phyloP scores from a whole-genome alignment of 495 filamentous ascomycete genomes.

The Podospora appendiculata region DNA sequence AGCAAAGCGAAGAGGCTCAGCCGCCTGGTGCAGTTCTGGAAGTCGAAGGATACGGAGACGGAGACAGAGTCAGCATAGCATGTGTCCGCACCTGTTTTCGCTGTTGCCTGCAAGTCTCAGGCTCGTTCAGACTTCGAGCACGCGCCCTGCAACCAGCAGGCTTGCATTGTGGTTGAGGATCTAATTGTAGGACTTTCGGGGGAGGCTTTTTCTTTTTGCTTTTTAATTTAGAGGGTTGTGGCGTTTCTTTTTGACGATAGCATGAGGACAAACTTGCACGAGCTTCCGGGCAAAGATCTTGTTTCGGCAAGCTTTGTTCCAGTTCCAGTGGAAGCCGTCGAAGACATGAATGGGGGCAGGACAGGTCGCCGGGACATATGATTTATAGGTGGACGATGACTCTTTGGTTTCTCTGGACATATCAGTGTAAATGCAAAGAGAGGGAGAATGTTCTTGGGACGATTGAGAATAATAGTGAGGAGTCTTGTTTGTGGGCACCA shows the following conservation, averaged over 20 bases:
- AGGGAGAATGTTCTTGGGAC: not conserved
- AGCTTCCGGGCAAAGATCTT: conserved; percentile 14
- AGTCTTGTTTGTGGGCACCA: not conserved
- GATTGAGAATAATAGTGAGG: no score
- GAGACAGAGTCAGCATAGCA: not conserved
- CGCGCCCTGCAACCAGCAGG: not conserved
- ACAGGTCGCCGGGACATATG: conserved; percentile 18
- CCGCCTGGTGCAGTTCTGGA: conserved; percentile 81
- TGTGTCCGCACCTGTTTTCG: no score
- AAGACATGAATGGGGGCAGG: conserved; percentile 16
- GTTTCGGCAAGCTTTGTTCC: conserved; percentile 10
- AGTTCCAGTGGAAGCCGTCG: conserved; percentile 7
- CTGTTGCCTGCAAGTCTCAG: not conserved
- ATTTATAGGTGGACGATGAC: conserved; percentile 20
- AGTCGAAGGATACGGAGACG: conserved; percentile 34
- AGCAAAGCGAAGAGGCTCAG: conserved; percentile 69
- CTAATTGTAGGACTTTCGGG: conserved; percentile 19
- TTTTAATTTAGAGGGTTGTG: conserved; percentile 10
- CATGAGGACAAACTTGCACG: conserved; percentile 26
- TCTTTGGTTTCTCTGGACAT: conserved; percentile 35
- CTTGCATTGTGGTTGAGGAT: conserved; percentile 15
- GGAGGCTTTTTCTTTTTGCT: not conserved
- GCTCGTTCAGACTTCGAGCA: no score
- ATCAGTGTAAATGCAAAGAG: conserved; percentile 18
- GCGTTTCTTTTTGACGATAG: conserved; percentile 28